phyloP scores from a whole-genome alignment of 495 filamentous ascomycete species.

The Penicilliopsis zonata region DNA sequence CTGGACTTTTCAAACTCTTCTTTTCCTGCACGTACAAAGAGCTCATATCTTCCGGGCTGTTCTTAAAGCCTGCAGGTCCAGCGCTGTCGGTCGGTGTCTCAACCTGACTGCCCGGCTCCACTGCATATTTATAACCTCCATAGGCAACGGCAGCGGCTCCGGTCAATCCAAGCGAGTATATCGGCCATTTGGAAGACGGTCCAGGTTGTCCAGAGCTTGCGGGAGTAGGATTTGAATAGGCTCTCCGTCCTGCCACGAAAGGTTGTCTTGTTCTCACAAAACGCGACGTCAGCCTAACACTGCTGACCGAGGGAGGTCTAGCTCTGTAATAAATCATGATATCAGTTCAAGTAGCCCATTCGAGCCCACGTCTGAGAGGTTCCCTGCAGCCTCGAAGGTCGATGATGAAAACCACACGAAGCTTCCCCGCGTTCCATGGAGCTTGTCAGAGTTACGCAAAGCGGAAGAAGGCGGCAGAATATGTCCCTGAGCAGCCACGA shows the following conservation, averaged over 20 bases:
- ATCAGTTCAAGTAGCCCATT: slow-evolving; percentile 1
- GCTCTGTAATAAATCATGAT: slow-evolving; percentile 21
- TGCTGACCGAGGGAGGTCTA: slow-evolving; percentile 13
- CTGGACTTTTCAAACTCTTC: slow-evolving; percentile 78
- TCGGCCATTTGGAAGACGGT: slow-evolving; percentile 17
- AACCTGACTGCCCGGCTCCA: slow-evolving; percentile 10
- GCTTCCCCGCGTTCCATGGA: neutral
- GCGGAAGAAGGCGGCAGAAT: slow-evolving; percentile 30
- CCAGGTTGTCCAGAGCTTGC: slow-evolving; percentile 8
- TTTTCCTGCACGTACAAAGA: slow-evolving; percentile 76
- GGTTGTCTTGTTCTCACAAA: slow-evolving; percentile 8
- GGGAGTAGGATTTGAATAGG: slow-evolving; percentile 20
- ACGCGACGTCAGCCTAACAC: slow-evolving; percentile 8
- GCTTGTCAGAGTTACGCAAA: slow-evolving; percentile 1
- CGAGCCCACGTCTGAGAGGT: no score
- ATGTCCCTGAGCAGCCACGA: slow-evolving; percentile 10
- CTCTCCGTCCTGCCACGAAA: slow-evolving; percentile 15
- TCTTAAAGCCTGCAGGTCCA: slow-evolving; percentile 13
- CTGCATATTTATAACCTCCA: slow-evolving; percentile 23
- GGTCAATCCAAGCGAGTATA: slow-evolving; percentile 22
- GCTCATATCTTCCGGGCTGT: slow-evolving; percentile 46
- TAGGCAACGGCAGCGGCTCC: slow-evolving; percentile 25
- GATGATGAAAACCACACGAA: neutral
- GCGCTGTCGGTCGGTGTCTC: slow-evolving; percentile 8
- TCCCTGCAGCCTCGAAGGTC: no score